Percentiles rank a stretch among this genome's conserved stretches.
These are phyloP conservation scores for Backusella tarrabulga DNA, from an alignment of 192 early-diverging fungal genomes.

Conservation along the genomic window DNA sequence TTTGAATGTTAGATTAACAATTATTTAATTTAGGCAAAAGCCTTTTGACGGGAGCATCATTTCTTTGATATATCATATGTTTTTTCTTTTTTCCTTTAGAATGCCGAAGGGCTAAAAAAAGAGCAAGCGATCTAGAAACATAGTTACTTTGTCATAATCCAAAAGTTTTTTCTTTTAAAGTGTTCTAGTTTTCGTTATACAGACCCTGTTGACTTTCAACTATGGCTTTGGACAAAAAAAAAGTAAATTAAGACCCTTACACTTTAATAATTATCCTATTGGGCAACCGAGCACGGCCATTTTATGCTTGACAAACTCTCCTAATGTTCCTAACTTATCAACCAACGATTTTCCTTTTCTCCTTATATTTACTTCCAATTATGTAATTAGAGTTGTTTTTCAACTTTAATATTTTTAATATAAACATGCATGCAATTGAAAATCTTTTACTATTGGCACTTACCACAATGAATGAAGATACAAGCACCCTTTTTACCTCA, in stretches of 20 bases:
- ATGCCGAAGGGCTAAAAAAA: not conserved
- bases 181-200: not conserved
- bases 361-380: not conserved
- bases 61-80: not conserved
- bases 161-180: not conserved
- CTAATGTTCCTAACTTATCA: not conserved
- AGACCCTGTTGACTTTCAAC: not conserved
- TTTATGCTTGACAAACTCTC: not conserved
- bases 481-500: not conserved
- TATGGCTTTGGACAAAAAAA: not conserved
- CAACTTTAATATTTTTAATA: not conserved
- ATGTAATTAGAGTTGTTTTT: not conserved
- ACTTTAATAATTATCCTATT: not conserved
- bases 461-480: not conserved
- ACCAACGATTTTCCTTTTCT: not conserved
- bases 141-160: not conserved
- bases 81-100: not conserved
- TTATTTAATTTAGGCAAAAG: not conserved
- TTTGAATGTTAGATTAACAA: not conserved
- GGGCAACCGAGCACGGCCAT: not conserved
- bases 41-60: not conserved
- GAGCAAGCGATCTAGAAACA: not conserved
- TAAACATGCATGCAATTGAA: not conserved
- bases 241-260: not conserved
- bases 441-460: not conserved